Evolutionary conservation across 352 stramenopile species (phyloP).

Genomic region (Albugo candida): DNA sequence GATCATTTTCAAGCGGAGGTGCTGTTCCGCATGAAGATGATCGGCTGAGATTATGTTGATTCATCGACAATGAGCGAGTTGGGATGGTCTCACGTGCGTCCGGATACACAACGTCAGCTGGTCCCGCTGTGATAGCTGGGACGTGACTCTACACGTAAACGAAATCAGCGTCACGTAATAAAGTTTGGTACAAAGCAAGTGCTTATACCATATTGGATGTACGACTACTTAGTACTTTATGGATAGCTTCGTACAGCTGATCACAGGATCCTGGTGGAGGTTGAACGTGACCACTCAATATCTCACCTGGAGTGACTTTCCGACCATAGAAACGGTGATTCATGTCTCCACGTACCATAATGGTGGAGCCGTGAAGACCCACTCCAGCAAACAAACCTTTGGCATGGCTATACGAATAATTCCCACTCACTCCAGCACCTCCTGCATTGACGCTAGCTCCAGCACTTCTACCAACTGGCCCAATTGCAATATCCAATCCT

Average conservation of each 20-base stretch:
- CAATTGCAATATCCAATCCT: constrained; percentile 52
- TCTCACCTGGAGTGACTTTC: constrained; percentile 61
- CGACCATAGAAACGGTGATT: constrained; percentile 71
- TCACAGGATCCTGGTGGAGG: constrained; percentile 40
- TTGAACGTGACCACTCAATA: constrained; percentile 53
- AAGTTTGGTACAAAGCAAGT: background rate
- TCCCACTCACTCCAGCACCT: constrained; percentile 54
- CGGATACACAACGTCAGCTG: no score
- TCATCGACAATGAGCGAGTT: no score
- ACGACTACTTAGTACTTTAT: constrained; percentile 8
- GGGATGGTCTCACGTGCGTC: no score
- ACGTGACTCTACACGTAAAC: background rate
- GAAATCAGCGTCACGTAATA: background rate
- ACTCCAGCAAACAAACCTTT: constrained; percentile 67
- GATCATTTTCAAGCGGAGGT: constrained; percentile 20
- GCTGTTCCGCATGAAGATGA: background rate
- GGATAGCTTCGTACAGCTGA: constrained; percentile 46
- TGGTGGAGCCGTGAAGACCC: constrained; percentile 63
- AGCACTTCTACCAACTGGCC: constrained; percentile 41
- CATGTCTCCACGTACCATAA: constrained; percentile 68
- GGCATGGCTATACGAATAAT: constrained; percentile 74
- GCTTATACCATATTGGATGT: no score
- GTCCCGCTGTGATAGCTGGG: no score
- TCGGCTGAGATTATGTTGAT: no score
- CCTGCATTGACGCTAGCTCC: constrained; percentile 58